Evolutionary conservation across 2,329 filamentous ascomycete species (phyloP).

Genomic region (Exophiala sp.): DNA sequence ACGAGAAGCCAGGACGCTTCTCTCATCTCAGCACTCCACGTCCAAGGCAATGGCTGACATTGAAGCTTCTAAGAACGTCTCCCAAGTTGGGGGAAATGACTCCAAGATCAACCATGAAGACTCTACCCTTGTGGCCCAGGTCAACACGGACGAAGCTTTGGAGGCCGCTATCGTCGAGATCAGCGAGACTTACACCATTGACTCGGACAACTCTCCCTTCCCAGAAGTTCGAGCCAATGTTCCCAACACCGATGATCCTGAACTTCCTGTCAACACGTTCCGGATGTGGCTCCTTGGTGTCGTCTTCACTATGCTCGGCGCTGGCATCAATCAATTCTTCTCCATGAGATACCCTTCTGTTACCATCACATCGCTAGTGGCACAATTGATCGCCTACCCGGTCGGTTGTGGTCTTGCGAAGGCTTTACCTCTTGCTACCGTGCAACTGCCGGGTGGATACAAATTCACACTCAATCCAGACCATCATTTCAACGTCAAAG

Average conservation of each 20-base stretch:
- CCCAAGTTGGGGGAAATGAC: too few species aligned
- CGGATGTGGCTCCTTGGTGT: constrained; percentile 82
- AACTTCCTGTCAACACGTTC: constrained; percentile 74
- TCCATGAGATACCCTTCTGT: constrained; percentile 85
- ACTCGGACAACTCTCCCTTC: constrained; percentile 46
- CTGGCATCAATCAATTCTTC: constrained; percentile 82
- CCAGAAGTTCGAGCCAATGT: constrained; percentile 76
- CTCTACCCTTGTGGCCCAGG: too few species aligned
- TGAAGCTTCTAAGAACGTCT: too few species aligned
- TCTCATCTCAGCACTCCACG: too few species aligned
- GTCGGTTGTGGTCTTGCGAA: constrained; percentile 71
- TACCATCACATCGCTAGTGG: constrained; percentile 83
- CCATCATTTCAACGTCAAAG: constrained; percentile 76
- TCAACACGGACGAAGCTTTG: too few species aligned
- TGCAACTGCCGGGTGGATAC: too few species aligned
- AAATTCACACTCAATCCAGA: constrained; percentile 60
- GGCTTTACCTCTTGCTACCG: constrained; percentile 61
- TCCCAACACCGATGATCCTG: constrained; percentile 67
- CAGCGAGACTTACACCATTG: too few species aligned
- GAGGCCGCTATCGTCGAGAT: too few species aligned
- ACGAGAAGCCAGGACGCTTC: too few species aligned
- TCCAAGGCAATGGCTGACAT: too few species aligned
- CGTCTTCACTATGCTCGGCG: constrained; percentile 74
- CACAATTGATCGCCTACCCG: constrained; percentile 76
- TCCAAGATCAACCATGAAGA: too few species aligned